Base-by-base conservation (phyloP, 345 rosid species). In the Odontarrhena argentea region DNA sequence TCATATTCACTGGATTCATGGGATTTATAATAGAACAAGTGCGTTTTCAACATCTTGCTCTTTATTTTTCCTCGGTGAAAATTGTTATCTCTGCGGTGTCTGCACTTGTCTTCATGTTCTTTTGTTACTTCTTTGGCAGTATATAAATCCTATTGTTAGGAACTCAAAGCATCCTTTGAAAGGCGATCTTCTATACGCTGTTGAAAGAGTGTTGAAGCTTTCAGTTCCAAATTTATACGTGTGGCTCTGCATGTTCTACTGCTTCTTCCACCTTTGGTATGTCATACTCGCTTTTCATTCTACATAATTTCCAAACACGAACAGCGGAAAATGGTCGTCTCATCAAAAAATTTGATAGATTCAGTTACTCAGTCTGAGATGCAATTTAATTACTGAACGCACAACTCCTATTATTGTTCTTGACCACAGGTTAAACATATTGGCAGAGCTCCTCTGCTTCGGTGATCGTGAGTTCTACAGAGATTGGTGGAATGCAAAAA, bases 401-500 rank as follows among this genome's bases (percentile, higher is more conserved):
- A 43, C 44, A 5, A 32, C 44, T 46, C 7, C 42, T 64, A 42
- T 43, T 26, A 41, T 55, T 32, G 25, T 54, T 47, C 65, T 73
- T 55, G 69, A 34, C 60, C 65, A 63, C 54, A 95, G 99, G 97
- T 80, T 95, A 80, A 95, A 95, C 77, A 89, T 95, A 77, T 77
- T 95, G 54, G 97, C 97, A 54, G 99, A 95, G 85, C 87, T 95
- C 65, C 88, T 95, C 60, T 69, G 92, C 26, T 95, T 95, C 60
- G 99, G 99, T 72, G 99, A 95, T 68, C 89, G 99, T 5, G 99
- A 91, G 74, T 95, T 95, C 72, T 95, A 95, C 75, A 91, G 69
- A 81, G 99, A 95, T 75, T 91, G 99, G 99, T 95, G 99, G 99
- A 95, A 95, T 82, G 99, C 99, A 73, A 85, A 79, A 81, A 89